phyloP scores from a whole-genome alignment of 1,139 yeast species.

The Candida gigantensis region DNA sequence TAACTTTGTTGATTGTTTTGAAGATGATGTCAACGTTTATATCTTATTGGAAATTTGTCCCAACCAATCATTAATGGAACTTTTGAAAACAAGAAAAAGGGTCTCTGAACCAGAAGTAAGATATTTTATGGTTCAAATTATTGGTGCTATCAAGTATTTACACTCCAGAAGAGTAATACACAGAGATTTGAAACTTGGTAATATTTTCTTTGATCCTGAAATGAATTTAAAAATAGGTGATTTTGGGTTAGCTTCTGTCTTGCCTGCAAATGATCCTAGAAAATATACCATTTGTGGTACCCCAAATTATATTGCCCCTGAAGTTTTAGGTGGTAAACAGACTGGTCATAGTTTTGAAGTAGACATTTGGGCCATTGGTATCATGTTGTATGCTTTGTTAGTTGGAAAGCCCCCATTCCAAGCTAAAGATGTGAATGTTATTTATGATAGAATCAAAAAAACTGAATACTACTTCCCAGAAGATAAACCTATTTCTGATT shows the following conservation, averaged over 20 bases:
- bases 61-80: slow-evolving; percentile 89
- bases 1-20: slow-evolving; percentile 90
- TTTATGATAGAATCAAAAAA: slow-evolving; percentile 86
- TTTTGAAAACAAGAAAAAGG: slow-evolving; percentile 77
- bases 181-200: slow-evolving; percentile 91
- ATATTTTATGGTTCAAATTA: slow-evolving; percentile 84
- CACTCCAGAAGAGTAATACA: slow-evolving; percentile 94
- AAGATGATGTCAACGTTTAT: slow-evolving; percentile 91
- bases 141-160: slow-evolving; percentile 91
- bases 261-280: slow-evolving; percentile 66
- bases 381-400: slow-evolving; percentile 88
- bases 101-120: slow-evolving; percentile 92
- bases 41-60: slow-evolving; percentile 93
- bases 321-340: slow-evolving; percentile 83
- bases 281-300: slow-evolving; percentile 96
- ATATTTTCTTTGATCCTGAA: slow-evolving; percentile 86
- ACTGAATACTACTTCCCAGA: slow-evolving; percentile 82
- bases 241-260: slow-evolving; percentile 91
- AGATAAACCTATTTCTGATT: slow-evolving; percentile 66
- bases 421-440: slow-evolving; percentile 89
- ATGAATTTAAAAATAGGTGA: slow-evolving; percentile 96
- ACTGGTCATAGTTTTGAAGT: slow-evolving; percentile 93
- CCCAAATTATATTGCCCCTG: slow-evolving; percentile 97
- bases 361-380: slow-evolving; percentile 96
- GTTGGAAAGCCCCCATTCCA: slow-evolving; percentile 97